Conservation (phyloP, 345 rosid species). For the Luvunga scandens region DNA sequence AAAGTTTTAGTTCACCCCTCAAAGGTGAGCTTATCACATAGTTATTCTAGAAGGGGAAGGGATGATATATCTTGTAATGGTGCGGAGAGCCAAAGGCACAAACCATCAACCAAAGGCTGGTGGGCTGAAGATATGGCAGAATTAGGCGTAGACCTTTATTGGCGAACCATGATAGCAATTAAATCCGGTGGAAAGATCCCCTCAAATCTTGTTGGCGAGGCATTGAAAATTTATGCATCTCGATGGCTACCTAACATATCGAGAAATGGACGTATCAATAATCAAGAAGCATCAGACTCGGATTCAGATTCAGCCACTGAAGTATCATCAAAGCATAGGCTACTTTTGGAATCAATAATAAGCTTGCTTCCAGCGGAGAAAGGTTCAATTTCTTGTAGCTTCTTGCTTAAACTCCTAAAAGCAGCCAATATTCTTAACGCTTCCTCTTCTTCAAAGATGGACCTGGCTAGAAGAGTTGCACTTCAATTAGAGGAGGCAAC, state of each 20-base stretch:
- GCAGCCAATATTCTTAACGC: constrained; percentile 75
- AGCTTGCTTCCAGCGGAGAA: constrained; percentile 85
- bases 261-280: constrained; percentile 36
- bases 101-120: constrained; percentile 62
- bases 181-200: constrained; percentile 81
- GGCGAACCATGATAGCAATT: constrained; percentile 87
- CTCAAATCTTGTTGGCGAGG: constrained; percentile 67
- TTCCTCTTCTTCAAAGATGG: constrained; percentile 68
- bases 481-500: constrained; percentile 92
- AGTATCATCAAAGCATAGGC: constrained; percentile 57
- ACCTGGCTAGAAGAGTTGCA: constrained; percentile 74
- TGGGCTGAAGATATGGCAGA: constrained; percentile 99
- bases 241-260: constrained; percentile 77
- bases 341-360: constrained; percentile 78
- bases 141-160: constrained; percentile 78
- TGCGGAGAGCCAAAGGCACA: constrained; percentile 50
- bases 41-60: constrained; percentile 74
- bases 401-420: constrained; percentile 84
- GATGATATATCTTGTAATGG: constrained; percentile 74
- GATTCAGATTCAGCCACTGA: constrained; percentile 65
- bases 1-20: constrained; percentile 72
- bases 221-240: constrained; percentile 76
- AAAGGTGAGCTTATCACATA: constrained; percentile 76
- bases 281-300: constrained; percentile 45
- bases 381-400: constrained; percentile 75